These are phyloP conservation scores for Ciborinia camelliae DNA, from an alignment of 2,329 filamentous ascomycete genomes.

Conservation along the genomic window DNA sequence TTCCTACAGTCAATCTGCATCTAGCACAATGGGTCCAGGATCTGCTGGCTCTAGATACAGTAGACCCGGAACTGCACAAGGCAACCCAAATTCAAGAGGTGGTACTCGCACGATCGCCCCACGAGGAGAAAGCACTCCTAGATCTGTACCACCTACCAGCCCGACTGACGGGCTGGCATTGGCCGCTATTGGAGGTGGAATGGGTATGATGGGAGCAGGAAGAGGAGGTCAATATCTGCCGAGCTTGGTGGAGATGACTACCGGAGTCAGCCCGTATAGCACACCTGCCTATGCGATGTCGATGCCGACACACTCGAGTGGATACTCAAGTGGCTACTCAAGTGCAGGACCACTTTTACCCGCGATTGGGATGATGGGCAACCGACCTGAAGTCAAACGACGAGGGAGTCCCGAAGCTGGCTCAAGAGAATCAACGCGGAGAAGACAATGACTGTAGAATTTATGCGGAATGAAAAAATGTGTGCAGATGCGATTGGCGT, in stretches of 20 bases:
- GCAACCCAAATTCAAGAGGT: constrained; percentile 21
- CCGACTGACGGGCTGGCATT: constrained; percentile 39
- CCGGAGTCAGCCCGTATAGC: constrained; percentile 58
- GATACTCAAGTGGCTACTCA: constrained; percentile 27
- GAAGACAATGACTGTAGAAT: constrained; percentile 39
- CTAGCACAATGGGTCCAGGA: constrained; percentile 26
- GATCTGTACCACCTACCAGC: constrained; percentile 40
- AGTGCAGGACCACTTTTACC: constrained; percentile 45
- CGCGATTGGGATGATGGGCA: constrained; percentile 30
- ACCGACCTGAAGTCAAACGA: constrained; percentile 45
- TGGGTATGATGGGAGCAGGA: constrained; percentile 30
- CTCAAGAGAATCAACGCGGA: constrained; percentile 46
- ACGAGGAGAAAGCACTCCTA: constrained; percentile 37
- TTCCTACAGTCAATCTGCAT: constrained; percentile 33
- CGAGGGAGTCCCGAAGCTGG: constrained; percentile 50
- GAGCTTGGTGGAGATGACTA: constrained; percentile 60
- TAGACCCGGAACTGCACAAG: constrained; percentile 29
- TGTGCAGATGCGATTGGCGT: constrained; percentile 11
- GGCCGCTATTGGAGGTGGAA: constrained; percentile 33
- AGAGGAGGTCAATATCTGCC: constrained; percentile 46
- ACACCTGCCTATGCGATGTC: constrained; percentile 52
- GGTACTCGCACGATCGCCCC: constrained; percentile 33
- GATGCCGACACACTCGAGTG: constrained; percentile 25
- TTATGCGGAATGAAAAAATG: background rate
- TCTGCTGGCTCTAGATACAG: constrained; percentile 27